Base-by-base conservation (phyloP, 164 flowering plant genomes). In the Magnolia sinica region DNA sequence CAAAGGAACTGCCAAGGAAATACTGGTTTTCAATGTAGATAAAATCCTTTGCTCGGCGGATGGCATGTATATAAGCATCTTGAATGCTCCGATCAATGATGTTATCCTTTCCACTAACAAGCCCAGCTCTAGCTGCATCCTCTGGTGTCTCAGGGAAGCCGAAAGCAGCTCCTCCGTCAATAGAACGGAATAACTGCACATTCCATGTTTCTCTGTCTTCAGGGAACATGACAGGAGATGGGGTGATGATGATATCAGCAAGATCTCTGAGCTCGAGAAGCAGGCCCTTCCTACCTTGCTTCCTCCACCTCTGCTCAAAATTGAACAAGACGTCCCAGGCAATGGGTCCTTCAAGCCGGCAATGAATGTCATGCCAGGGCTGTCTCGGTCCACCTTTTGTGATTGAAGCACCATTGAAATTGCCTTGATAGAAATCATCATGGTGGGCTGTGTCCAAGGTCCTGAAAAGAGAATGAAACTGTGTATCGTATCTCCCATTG, bases 321-420 rank as follows among this genome's bases (percentile, higher is more conserved):
- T 89, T 92, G 82, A 76, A 86, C 68, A 92, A 76, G 8, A 89
- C 96, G 80, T 92, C 96, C 94, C 96, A 91, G 0, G 96, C 96
- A 76, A 85, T 74, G 0, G 90, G 91, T 3, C 96, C 96, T 82
- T 92, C 96, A 13, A 92, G 75, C 51, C 79, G 75, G 79, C 82
- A 87, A 68, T 90, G 96, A 19, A 92, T 86, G 73, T 92, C 94
- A 73, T 92, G 96, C 96, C 96, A 92, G 10, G 96, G 94, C 87
- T 91, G 88, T 68, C 94, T 81, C 0, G 96, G 94, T 1, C 96
- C 96, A 66, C 96, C 96, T 77, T 86, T 92, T 1, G 78, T 65
- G 61, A 88, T 86, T 6, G 94, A 82, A 29, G 90, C 81, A 31
- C 86, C 90, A 1, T 76, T 20, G 55, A 87, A 87, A 64, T 87